phyloP scores from a whole-genome alignment of 2,329 filamentous ascomycete species.

The Magnaporthiopsis incrustans region DNA sequence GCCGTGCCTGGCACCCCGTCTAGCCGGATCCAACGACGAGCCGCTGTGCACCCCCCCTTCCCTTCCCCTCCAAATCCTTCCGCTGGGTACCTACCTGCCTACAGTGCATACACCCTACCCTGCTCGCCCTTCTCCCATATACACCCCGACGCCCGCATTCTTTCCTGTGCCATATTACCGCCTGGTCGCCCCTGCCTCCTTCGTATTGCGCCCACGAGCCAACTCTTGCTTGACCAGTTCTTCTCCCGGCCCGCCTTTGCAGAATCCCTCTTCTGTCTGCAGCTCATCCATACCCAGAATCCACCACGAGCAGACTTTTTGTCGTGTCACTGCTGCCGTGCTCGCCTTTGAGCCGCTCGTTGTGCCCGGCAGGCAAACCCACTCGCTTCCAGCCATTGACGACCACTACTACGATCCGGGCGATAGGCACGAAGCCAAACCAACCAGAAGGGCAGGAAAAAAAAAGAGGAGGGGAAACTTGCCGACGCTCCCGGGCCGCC shows the following conservation, averaged over 20 bases:
- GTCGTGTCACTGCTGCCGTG: background rate
- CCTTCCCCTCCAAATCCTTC: constrained; percentile 1
- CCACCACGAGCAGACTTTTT: background rate
- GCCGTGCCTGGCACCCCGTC: background rate
- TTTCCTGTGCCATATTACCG: constrained; percentile 2
- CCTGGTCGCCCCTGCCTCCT: constrained; percentile 3
- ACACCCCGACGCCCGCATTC: background rate
- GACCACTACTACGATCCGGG: background rate
- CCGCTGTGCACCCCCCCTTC: constrained; percentile 5
- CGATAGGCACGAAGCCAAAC: background rate
- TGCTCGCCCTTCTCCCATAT: background rate
- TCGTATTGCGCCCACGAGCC: background rate
- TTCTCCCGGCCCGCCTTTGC: background rate
- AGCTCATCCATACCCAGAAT: constrained; percentile 5
- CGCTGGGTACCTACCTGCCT: background rate
- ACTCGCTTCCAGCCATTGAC: background rate
- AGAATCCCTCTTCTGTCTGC: background rate
- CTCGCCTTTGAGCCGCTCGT: background rate
- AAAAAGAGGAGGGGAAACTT: background rate
- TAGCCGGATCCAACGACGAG: background rate
- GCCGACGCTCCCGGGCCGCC: background rate
- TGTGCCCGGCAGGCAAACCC: background rate
- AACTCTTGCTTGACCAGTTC: background rate
- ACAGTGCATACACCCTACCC: background rate
- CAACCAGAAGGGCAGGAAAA: background rate